Evolutionary conservation across 2,329 filamentous ascomycete genomes (phyloP).

Genomic region (Sporothrix variecibatus): DNA sequence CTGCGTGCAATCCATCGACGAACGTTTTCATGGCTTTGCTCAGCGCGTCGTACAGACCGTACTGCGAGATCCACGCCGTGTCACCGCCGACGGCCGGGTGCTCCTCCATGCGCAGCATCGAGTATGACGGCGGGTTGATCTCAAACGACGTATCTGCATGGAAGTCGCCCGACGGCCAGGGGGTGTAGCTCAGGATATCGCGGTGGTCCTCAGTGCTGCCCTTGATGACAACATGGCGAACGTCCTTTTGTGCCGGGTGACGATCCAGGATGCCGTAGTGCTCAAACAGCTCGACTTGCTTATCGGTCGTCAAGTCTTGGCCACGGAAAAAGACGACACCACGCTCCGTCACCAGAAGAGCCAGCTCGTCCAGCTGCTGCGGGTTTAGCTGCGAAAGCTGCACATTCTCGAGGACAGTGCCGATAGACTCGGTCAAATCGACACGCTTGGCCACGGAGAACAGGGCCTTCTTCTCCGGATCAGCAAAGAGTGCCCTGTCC

Average conservation of each 20-base stretch:
- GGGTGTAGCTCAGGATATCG: slow-evolving; percentile 48
- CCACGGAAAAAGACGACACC: slow-evolving; percentile 52
- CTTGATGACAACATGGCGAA: slow-evolving; percentile 47
- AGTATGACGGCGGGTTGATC: slow-evolving; percentile 53
- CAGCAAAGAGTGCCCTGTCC: slow-evolving; percentile 46
- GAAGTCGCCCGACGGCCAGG: slow-evolving; percentile 49
- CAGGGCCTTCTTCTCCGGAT: slow-evolving; percentile 48
- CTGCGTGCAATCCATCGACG: slow-evolving; percentile 47
- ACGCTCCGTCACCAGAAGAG: slow-evolving; percentile 48
- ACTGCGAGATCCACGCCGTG: slow-evolving; percentile 51
- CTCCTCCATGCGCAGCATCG: slow-evolving; percentile 53
- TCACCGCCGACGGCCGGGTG: slow-evolving; percentile 51
- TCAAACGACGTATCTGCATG: slow-evolving; percentile 55
- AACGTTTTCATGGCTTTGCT: slow-evolving; percentile 47
- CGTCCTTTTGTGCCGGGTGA: slow-evolving; percentile 49
- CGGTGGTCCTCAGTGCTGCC: slow-evolving; percentile 50
- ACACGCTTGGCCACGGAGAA: slow-evolving; percentile 41
- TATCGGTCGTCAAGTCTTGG: slow-evolving; percentile 49
- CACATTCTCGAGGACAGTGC: slow-evolving; percentile 41
- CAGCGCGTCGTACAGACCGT: slow-evolving; percentile 49
- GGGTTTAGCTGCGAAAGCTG: slow-evolving; percentile 49
- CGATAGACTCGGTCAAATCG: slow-evolving; percentile 49
- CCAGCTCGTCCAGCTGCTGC: slow-evolving; percentile 53
- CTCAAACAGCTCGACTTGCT: slow-evolving; percentile 48
- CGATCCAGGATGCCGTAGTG: slow-evolving; percentile 52